Conservation (phyloP, 176 grass and related monocot genomes). For the Secale cereale region DNA sequence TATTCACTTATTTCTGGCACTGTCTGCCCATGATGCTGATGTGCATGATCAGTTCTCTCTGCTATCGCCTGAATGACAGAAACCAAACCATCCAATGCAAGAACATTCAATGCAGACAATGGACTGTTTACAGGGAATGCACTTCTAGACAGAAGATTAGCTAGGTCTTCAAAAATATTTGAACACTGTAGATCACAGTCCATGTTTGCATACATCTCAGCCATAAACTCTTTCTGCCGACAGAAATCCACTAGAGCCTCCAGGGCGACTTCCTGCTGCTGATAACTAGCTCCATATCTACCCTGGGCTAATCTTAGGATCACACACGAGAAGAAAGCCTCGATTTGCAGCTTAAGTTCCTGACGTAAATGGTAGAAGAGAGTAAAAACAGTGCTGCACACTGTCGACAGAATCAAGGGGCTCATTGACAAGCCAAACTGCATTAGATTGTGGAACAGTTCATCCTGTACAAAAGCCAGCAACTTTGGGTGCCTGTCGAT, state of each 20-base stretch:
- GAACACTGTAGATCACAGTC: constrained; percentile 89
- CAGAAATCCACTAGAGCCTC: constrained; percentile 97
- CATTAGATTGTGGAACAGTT: constrained; percentile 89
- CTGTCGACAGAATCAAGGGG: constrained; percentile 80
- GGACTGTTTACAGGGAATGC: constrained; percentile 93
- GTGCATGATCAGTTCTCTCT: constrained; percentile 54
- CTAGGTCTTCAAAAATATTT: constrained; percentile 95
- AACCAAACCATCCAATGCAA: constrained; percentile 86
- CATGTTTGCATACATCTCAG: constrained; percentile 98
- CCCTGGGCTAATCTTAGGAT: constrained; percentile 83
- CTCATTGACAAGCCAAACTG: constrained; percentile 96
- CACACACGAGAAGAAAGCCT: constrained; percentile 96
- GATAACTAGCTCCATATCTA: constrained; percentile 83
- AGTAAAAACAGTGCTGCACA: constrained; percentile 94
- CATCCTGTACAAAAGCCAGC: constrained; percentile 81
- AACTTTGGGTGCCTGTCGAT: constrained; percentile 67
- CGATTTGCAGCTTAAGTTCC: constrained; percentile 85
- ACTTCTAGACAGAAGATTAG: constrained; percentile 89
- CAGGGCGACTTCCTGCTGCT: constrained; percentile 93
- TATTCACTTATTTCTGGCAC: constrained; percentile 72
- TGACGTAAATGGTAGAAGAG: constrained; percentile 83
- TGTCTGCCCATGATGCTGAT: constrained; percentile 50
- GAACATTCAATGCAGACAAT: constrained; percentile 81
- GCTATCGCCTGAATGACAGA: constrained; percentile 77
- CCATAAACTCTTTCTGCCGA: constrained; percentile 94